phyloP scores from a whole-genome alignment of 177 flowering plant genomes.

The Tripterygium wilfordii region DNA sequence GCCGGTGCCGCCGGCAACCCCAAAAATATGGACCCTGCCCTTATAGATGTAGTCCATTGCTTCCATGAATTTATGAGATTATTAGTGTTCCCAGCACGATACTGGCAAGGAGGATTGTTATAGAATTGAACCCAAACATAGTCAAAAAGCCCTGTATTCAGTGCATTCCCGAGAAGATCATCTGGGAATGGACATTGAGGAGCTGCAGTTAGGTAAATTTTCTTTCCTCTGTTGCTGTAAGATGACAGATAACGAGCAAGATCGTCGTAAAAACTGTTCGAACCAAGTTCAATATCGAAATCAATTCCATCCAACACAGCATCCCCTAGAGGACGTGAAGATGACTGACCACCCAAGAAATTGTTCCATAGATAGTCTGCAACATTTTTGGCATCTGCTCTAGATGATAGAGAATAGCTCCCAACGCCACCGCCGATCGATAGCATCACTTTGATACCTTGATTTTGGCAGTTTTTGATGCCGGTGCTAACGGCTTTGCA shows the following conservation, averaged over 20 bases:
- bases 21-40: neutral
- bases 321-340: neutral
- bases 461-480: neutral
- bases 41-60: neutral
- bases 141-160: neutral
- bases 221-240: neutral
- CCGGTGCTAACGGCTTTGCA: neutral
- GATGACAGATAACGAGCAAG: neutral
- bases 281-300: neutral
- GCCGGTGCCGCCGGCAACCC: neutral
- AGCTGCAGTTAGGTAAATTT: neutral
- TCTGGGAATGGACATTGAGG: neutral
- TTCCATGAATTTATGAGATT: neutral
- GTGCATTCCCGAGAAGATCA: neutral
- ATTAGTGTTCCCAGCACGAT: neutral
- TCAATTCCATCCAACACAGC: neutral
- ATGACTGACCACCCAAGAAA: neutral
- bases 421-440: neutral
- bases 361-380: neutral
- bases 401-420: neutral
- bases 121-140: too few species aligned
- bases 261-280: neutral
- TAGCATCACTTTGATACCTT: neutral
- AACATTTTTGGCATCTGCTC: neutral
- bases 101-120: neutral